A percentile compares a stretch with the other conserved stretches of the same genome.
phyloP scores from a whole-genome alignment of 768 basidiomycete genomes.

The Hydnomerulius pinastri region DNA sequence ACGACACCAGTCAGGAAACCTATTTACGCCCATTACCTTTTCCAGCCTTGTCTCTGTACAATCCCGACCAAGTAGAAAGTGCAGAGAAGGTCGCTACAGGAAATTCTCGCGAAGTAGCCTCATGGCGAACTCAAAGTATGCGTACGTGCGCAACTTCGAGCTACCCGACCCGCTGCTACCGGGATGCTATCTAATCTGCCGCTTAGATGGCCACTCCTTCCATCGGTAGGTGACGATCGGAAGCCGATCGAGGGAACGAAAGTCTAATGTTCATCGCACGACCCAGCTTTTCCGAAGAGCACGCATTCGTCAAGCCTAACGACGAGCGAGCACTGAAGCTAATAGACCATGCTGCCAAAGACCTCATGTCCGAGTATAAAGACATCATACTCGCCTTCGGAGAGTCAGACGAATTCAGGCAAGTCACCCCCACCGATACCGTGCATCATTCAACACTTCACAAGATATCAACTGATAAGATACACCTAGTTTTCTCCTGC shows the following conservation, averaged over 20 bases:
- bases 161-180: slow-evolving; percentile 85
- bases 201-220: slow-evolving; percentile 92
- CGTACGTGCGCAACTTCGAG: slow-evolving; percentile 90
- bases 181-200: slow-evolving; percentile 79
- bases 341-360: slow-evolving; percentile 88
- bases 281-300: slow-evolving; percentile 79
- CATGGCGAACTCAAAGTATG: slow-evolving; percentile 94
- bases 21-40: slow-evolving; percentile 3
- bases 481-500: slow-evolving; percentile 76
- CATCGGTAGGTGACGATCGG: slow-evolving; percentile 63
- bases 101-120: background rate
- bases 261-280: background rate
- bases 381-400: slow-evolving; percentile 91
- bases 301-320: slow-evolving; percentile 88
- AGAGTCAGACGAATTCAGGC: slow-evolving; percentile 98
- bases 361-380: slow-evolving; percentile 78
- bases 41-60: background rate
- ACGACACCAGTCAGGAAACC: background rate
- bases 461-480: background rate
- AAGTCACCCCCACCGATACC: slow-evolving; percentile 16
- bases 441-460: background rate
- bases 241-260: background rate
- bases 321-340: slow-evolving; percentile 82
- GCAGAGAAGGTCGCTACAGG: background rate
- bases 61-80: background rate